Conservation (phyloP, 2,329 filamentous ascomycete species). For the Gaeumannomyces tritici region DNA sequence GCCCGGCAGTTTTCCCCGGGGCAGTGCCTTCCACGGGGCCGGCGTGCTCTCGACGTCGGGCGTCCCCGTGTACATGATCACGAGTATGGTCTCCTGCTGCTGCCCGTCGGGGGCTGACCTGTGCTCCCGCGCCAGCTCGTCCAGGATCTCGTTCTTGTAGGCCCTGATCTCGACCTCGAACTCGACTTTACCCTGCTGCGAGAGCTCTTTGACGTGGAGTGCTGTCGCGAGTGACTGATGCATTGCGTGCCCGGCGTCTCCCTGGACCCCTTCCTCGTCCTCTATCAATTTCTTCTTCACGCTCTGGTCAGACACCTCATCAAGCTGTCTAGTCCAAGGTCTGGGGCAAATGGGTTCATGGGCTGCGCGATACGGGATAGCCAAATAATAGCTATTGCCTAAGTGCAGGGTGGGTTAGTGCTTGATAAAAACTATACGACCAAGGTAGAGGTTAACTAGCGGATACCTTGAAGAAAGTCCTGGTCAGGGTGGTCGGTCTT, state of each 20-base stretch:
- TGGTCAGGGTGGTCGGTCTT: neutral
- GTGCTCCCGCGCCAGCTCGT: neutral
- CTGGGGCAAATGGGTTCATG: constrained; percentile 4
- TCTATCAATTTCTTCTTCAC: neutral
- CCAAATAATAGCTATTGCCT: neutral
- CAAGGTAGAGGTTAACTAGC: no score
- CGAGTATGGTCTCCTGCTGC: neutral
- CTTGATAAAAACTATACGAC: no score
- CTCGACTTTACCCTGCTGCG: neutral
- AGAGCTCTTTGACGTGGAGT: neutral
- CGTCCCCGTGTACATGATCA: neutral
- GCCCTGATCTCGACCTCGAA: neutral
- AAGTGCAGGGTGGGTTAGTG: no score
- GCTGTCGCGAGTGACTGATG: constrained; percentile 1
- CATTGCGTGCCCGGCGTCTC: neutral
- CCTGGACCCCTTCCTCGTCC: neutral
- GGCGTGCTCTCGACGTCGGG: neutral
- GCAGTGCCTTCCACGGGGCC: neutral
- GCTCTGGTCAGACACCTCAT: neutral
- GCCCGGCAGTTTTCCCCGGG: no score
- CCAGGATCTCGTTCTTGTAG: neutral
- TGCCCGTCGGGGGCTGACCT: neutral
- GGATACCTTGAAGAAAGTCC: no score
- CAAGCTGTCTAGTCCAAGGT: neutral
- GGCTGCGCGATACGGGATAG: neutral